Evolutionary conservation across 176 grass and related monocot species (phyloP).

Genomic region (Aegilops umbellulata): DNA sequence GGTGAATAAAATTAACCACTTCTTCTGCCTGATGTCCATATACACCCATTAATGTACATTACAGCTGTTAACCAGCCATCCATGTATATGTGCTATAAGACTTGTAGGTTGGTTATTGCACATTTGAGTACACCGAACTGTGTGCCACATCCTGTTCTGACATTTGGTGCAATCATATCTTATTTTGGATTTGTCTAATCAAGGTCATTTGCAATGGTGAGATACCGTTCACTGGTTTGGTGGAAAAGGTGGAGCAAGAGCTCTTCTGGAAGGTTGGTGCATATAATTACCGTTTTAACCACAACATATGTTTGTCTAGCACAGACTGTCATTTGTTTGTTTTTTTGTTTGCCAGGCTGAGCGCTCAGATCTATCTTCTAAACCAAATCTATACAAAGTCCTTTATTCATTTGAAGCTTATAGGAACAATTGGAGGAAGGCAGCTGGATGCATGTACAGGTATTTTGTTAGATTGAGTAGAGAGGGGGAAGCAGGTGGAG

Average conservation of each 20-base stretch:
- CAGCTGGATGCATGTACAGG: conserved; percentile 83
- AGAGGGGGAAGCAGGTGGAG: conserved; percentile 63
- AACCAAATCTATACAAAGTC: conserved; percentile 87
- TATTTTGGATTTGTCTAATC: conserved; percentile 28
- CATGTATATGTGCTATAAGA: conserved; percentile 16
- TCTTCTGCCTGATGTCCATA: neutral
- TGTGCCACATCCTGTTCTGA: conserved; percentile 7
- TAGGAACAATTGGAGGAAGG: conserved; percentile 97
- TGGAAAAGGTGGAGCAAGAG: conserved; percentile 94
- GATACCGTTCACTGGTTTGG: conserved; percentile 86
- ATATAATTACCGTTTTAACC: neutral
- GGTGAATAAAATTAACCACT: conserved; percentile 18
- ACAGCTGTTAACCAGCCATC: conserved; percentile 8
- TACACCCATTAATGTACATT: conserved; percentile 8
- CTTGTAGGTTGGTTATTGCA: conserved; percentile 4
- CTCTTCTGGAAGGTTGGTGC: conserved; percentile 81
- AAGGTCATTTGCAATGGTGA: conserved; percentile 91
- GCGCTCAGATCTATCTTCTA: conserved; percentile 75
- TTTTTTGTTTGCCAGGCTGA: conserved; percentile 66
- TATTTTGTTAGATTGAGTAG: conserved; percentile 84
- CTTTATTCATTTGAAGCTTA: conserved; percentile 92
- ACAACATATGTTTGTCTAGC: neutral
- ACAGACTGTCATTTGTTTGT: neutral
- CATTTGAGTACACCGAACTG: conserved; percentile 7
- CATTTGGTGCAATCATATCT: neutral